phyloP scores from a whole-genome alignment of 805 yeast species.

The Metschnikowia proteae region DNA sequence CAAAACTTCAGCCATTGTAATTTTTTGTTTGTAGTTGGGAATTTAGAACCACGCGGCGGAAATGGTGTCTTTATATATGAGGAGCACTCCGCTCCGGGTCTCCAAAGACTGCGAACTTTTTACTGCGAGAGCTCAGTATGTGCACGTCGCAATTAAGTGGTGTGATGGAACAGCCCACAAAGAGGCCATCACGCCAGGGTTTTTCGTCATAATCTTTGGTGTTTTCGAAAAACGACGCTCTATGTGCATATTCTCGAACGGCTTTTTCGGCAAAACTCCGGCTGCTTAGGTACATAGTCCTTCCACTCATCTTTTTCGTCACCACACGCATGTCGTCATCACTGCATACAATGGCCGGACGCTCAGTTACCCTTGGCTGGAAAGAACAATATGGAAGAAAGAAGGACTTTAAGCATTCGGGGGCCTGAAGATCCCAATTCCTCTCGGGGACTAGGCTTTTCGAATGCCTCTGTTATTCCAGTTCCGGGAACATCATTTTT shows the following conservation, averaged over 20 bases:
- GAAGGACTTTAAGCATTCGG: background rate
- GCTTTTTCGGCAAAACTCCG: background rate
- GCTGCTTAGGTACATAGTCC: background rate
- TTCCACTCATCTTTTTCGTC: background rate
- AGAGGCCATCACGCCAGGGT: background rate
- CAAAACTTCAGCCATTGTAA: constrained; percentile 21
- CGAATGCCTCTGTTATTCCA: too few species aligned
- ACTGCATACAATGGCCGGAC: background rate
- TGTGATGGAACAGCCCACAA: background rate
- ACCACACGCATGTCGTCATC: background rate
- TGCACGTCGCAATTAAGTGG: constrained; percentile 5
- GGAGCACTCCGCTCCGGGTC: constrained; percentile 24
- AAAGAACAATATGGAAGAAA: background rate
- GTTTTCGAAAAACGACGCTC: too few species aligned
- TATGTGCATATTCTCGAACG: background rate
- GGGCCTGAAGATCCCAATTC: too few species aligned
- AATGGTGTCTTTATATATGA: constrained; percentile 11
- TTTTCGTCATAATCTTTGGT: background rate
- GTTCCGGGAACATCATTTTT: too few species aligned
- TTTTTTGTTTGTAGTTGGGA: constrained; percentile 2
- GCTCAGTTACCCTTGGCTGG: background rate
- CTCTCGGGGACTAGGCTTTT: too few species aligned
- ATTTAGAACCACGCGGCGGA: background rate
- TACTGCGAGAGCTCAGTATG: constrained; percentile 1
- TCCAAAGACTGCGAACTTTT: constrained; percentile 7